phyloP scores from a whole-genome alignment of 768 basidiomycete genomes.

The Leccinellum rugosiceps region DNA sequence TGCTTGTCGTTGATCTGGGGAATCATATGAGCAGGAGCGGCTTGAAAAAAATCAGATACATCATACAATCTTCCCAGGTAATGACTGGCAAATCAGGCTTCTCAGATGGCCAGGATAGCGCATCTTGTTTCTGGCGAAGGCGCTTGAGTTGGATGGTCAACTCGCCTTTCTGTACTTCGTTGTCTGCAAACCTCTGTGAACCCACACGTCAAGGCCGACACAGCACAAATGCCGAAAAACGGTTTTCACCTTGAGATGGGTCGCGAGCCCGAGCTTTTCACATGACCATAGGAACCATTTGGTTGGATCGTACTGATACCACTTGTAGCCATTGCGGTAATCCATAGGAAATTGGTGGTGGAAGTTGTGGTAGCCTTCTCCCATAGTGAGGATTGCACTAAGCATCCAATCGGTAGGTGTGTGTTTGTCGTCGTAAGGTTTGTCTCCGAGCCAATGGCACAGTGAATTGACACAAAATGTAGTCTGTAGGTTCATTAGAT shows the following conservation, averaged over 20 bases:
- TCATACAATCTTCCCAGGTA: slow-evolving; percentile 74
- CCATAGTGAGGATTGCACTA: slow-evolving; percentile 83
- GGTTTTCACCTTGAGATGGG: slow-evolving; percentile 46
- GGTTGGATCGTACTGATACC: slow-evolving; percentile 84
- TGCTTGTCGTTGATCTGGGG: slow-evolving; percentile 72
- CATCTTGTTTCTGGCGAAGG: slow-evolving; percentile 70
- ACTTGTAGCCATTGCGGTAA: slow-evolving; percentile 90
- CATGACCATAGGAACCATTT: slow-evolving; percentile 74
- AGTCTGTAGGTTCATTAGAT: slow-evolving; percentile 43
- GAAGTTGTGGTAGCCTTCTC: slow-evolving; percentile 98
- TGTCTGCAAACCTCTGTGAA: slow-evolving; percentile 46
- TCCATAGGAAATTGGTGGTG: slow-evolving; percentile 96
- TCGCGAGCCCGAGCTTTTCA: slow-evolving; percentile 43
- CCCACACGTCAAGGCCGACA: not conserved
- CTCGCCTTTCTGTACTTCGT: slow-evolving; percentile 76
- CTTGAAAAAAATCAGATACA: too few species aligned
- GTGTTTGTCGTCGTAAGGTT: slow-evolving; percentile 89
- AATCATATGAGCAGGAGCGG: slow-evolving; percentile 5
- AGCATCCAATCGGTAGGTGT: slow-evolving; percentile 81
- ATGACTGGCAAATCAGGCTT: slow-evolving; percentile 77
- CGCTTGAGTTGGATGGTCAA: slow-evolving; percentile 89
- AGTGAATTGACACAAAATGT: slow-evolving; percentile 95
- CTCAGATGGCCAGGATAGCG: slow-evolving; percentile 71
- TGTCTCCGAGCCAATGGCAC: slow-evolving; percentile 89
- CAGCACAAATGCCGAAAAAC: not conserved